Evolutionary conservation across 805 yeast species (phyloP).

Genomic region (Candida vartiovaarae): DNA sequence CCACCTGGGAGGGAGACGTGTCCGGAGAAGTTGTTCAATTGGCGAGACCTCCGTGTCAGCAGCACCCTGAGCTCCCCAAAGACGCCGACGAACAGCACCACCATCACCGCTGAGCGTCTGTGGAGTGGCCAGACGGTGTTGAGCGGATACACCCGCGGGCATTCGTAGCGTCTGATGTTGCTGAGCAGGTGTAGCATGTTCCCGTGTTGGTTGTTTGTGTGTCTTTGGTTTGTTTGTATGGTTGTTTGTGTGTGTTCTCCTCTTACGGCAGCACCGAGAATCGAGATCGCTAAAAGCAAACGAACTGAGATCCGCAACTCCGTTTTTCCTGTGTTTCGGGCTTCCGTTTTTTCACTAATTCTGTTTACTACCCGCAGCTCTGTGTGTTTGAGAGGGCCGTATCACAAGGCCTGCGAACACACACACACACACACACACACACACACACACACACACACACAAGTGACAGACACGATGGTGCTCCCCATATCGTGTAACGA

Average conservation of each 20-base stretch:
- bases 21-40: conserved; percentile 71
- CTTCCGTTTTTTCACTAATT: too few relatives aligned
- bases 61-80: conserved; percentile 71
- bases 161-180: conserved; percentile 14
- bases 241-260: too few relatives aligned
- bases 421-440: too few relatives aligned
- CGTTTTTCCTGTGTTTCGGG: background rate
- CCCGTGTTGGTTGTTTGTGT: background rate
- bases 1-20: conserved; percentile 95
- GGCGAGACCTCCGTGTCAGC: conserved; percentile 68
- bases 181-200: conserved; percentile 9
- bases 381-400: too few relatives aligned
- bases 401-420: too few relatives aligned
- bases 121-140: conserved; percentile 62
- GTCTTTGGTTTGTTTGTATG: too few relatives aligned
- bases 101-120: conserved; percentile 74
- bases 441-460: too few relatives aligned
- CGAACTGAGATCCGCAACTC: background rate
- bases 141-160: conserved; percentile 19
- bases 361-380: too few relatives aligned
- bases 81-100: conserved; percentile 65
- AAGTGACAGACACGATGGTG: conserved; percentile 4
- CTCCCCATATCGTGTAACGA: conserved; percentile 21
- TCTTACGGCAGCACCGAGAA: too few relatives aligned
- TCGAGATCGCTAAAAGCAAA: too few relatives aligned